These are phyloP conservation scores for Rubroboletus pulcherrimus DNA, from an alignment of 768 basidiomycete genomes.

Conservation along the genomic window DNA sequence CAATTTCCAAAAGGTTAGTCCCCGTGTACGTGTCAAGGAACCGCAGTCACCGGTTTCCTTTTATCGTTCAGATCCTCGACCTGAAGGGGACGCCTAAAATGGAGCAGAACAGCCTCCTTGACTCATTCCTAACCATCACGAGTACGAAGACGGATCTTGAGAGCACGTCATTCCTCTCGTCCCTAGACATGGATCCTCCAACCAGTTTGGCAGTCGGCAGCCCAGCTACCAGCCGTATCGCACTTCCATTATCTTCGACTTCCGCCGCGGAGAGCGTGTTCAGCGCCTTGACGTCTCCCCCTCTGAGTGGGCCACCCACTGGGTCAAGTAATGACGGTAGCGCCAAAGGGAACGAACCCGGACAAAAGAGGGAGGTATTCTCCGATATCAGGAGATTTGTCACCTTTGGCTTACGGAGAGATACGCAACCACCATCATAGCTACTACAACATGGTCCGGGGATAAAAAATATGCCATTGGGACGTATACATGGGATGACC, in stretches of 20 bases:
- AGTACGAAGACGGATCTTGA: slow-evolving; percentile 88
- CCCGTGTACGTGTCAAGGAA: background rate
- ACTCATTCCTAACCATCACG: slow-evolving; percentile 88
- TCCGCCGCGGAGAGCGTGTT: slow-evolving; percentile 52
- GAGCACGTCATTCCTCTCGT: slow-evolving; percentile 87
- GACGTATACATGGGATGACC: background rate
- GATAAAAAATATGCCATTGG: too few relatives aligned
- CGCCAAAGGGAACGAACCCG: slow-evolving; percentile 39
- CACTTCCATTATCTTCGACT: slow-evolving; percentile 42
- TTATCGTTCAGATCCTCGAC: slow-evolving; percentile 72
- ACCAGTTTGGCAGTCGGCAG: slow-evolving; percentile 54
- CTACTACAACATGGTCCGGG: too few relatives aligned
- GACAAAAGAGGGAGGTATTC: slow-evolving; percentile 72
- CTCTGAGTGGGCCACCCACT: slow-evolving; percentile 58
- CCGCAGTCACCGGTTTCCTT: slow-evolving; percentile 9
- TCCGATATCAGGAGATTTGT: slow-evolving; percentile 87
- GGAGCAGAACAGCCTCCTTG: slow-evolving; percentile 86
- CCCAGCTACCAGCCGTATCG: slow-evolving; percentile 60
- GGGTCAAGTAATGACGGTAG: slow-evolving; percentile 49
- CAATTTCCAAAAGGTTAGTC: slow-evolving; percentile 94
- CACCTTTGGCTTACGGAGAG: slow-evolving; percentile 81
- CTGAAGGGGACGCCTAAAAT: slow-evolving; percentile 86
- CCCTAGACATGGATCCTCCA: slow-evolving; percentile 93
- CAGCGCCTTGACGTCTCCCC: slow-evolving; percentile 54
- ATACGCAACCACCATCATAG: slow-evolving; percentile 39